These are phyloP conservation scores for Boletus sensibilis DNA, from an alignment of 768 basidiomycete species.

Conservation along the genomic window DNA sequence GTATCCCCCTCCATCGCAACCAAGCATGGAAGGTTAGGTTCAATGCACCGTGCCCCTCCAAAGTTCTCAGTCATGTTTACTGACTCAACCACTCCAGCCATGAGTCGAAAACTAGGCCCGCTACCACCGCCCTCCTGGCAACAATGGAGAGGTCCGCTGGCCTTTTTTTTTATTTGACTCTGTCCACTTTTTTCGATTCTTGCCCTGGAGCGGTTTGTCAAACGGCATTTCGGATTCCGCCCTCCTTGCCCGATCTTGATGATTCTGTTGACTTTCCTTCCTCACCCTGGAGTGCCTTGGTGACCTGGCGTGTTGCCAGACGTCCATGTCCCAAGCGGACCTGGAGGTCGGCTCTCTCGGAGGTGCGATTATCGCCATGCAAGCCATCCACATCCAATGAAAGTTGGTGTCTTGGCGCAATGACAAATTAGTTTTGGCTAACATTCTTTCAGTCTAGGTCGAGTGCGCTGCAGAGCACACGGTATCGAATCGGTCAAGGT, in stretches of 20 bases:
- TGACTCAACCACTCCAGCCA: neutral
- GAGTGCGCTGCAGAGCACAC: neutral
- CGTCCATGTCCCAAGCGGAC: neutral
- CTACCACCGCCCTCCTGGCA: too few species aligned
- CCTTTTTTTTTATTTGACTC: too few species aligned
- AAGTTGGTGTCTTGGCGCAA: neutral
- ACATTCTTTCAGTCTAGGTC: neutral
- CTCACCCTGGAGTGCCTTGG: too few species aligned
- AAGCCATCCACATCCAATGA: neutral
- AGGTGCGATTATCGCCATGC: neutral
- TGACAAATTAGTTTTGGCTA: neutral
- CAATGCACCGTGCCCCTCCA: neutral
- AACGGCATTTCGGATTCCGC: neutral
- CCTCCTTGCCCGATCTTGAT: neutral
- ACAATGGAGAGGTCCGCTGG: neutral
- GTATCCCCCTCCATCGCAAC: neutral
- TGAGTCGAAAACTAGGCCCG: neutral
- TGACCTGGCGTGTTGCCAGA: neutral
- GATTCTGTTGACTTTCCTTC: too few species aligned
- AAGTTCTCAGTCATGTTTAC: neutral
- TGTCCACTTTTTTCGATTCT: too few species aligned
- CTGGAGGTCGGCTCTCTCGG: neutral
- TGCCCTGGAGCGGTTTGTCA: too few species aligned
- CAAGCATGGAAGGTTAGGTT: neutral
- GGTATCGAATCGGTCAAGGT: too few species aligned